phyloP scores from a whole-genome alignment of 805 yeast species.

The Metschnikowia shivogae region DNA sequence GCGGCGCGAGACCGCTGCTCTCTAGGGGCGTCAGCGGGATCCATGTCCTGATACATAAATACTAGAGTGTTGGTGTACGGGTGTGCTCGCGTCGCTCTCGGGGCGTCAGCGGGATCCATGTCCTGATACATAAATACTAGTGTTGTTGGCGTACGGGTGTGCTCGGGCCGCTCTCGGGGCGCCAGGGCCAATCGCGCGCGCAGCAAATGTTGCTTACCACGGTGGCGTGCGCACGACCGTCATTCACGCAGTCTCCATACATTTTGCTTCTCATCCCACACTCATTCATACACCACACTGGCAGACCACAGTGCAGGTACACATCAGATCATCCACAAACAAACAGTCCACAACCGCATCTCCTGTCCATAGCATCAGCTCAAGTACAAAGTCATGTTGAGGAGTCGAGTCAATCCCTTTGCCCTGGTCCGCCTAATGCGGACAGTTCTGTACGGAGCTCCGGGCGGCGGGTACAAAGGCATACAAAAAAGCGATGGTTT shows the following conservation, averaged over 20 bases:
- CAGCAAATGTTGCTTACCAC: slow-evolving; percentile 10
- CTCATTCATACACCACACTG: too few species aligned
- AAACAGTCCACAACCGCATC: too few species aligned
- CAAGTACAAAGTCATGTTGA: background rate
- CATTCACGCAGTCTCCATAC: background rate
- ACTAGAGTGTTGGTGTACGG: too few species aligned
- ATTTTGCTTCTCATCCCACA: background rate
- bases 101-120: too few species aligned
- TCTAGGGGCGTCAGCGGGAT: background rate
- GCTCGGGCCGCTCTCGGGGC: slow-evolving; percentile 12
- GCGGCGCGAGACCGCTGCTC: slow-evolving; percentile 41
- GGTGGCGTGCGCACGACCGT: background rate
- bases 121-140: too few species aligned
- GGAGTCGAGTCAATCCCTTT: background rate
- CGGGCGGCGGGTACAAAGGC: slow-evolving; percentile 4
- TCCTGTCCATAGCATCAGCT: too few species aligned
- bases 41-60: too few species aligned
- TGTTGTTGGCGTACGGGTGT: background rate
- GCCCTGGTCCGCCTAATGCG: slow-evolving; percentile 20
- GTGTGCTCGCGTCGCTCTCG: slow-evolving; percentile 11
- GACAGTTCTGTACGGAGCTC: slow-evolving; percentile 20
- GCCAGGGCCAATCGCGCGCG: slow-evolving; percentile 10
- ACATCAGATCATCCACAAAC: too few species aligned
- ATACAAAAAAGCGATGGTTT: slow-evolving; percentile 4
- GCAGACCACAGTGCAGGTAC: too few species aligned